A percentile compares a stretch with the other conserved stretches of the same genome.
These are phyloP conservation scores for Colletotrichum theobromicola DNA, from an alignment of 2,329 filamentous ascomycete species.

Conservation along the genomic window DNA sequence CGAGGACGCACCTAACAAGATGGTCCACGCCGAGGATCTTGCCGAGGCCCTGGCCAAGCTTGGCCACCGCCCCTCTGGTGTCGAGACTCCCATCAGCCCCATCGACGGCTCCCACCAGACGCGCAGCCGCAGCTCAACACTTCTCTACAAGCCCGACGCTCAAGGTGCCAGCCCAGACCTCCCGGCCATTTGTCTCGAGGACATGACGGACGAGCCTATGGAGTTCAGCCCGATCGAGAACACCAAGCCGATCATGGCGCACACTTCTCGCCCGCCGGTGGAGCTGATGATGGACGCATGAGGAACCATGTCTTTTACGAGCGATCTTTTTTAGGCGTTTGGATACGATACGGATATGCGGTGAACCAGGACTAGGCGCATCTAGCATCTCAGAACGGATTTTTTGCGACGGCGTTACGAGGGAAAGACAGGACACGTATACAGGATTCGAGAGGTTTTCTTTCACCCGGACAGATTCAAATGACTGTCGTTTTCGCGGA, in stretches of 20 bases:
- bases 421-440: background rate
- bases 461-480: background rate
- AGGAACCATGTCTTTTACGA: constrained; percentile 16
- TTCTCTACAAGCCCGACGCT: constrained; percentile 68
- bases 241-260: constrained; percentile 57
- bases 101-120: constrained; percentile 41
- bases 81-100: constrained; percentile 44
- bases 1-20: constrained; percentile 74
- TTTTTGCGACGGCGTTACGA: constrained; percentile 15
- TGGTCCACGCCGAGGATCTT: constrained; percentile 72
- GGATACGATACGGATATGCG: background rate
- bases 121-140: constrained; percentile 67
- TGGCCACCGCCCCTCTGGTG: constrained; percentile 46
- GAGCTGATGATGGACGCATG: constrained; percentile 59
- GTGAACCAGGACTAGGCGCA: background rate
- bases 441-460: background rate
- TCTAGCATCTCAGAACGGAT: constrained; percentile 7
- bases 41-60: constrained; percentile 70
- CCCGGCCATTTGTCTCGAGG: constrained; percentile 71
- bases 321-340: constrained; percentile 13
- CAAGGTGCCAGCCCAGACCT: constrained; percentile 56
- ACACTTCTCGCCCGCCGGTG: constrained; percentile 68
- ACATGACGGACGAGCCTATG: constrained; percentile 64
- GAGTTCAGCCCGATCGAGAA: constrained; percentile 47
- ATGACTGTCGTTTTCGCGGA: constrained; percentile 7